Base-by-base conservation (phyloP, 129 eudicot species). In the Flaveria linearis region DNA sequence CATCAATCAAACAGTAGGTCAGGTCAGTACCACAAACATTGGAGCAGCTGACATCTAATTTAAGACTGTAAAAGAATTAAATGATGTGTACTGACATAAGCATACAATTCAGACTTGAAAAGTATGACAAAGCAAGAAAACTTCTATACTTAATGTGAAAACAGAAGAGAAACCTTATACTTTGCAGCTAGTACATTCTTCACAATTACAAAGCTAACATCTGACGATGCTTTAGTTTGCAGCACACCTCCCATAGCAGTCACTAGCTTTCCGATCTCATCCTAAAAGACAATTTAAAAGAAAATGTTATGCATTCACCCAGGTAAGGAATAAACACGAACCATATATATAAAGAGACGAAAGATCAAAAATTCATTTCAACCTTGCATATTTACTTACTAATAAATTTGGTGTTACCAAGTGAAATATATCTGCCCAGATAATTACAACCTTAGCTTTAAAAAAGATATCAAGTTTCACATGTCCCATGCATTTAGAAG, bases 181-280 rank as follows among this genome's bases (percentile, higher is more conserved):
- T 89, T 95, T 62, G 88, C 85, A 81, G 97, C 90, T 79, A 77
- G 75, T 63, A 95, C 99, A 76, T 82, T 86, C 85, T 95, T 95
- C 76, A 82, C 96, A 67, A 95, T 86, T 22, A 95, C 97, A 87
- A 95, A 95, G 83, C 79, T 91, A 78, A 89, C 90, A 81, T 91
- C 99, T 16, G 80, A 79, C 28, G 97, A 89, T 60, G 88, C 81
- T 84, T 75, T 91, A 64, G 79, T 83, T 41, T 76, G 89, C 84
- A 91, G 76, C 68, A 78, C 64, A 60, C 99, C 99, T 70, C 97
- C 97, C 99, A 95, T 95, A 11, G 96, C 96, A 42, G 85, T 78
- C 56, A 95, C 96, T 78, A 89, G 73, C 85, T 91, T 89, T 55
- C 64, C 84, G 61, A 95, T 85, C 79, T 87, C 87, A 80, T 67